Conservation (phyloP, 2,329 filamentous ascomycete genomes). For the Epichloe elymi region DNA sequence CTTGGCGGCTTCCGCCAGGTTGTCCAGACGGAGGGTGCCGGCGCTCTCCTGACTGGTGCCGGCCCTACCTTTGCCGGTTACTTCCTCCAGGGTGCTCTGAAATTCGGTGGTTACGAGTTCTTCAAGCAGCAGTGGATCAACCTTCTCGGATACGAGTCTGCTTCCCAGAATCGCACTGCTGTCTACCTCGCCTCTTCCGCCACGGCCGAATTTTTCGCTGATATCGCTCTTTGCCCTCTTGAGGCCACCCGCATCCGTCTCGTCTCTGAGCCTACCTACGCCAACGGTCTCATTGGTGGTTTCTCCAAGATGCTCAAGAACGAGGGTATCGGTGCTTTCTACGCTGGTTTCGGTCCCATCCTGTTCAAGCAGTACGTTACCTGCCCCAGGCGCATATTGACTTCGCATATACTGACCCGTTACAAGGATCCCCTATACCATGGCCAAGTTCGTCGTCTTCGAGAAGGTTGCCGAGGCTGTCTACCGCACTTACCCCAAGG, state of each 20-base stretch:
- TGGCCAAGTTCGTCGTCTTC: conserved; percentile 91
- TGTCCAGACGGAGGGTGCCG: conserved; percentile 70
- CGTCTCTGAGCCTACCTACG: conserved; percentile 77
- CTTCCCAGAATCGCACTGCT: conserved; percentile 64
- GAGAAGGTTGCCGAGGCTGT: conserved; percentile 72
- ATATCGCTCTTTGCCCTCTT: conserved; percentile 78
- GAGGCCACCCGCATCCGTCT: conserved; percentile 91
- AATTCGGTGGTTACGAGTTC: conserved; percentile 91
- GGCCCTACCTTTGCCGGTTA: conserved; percentile 81
- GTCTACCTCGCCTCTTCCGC: conserved; percentile 66
- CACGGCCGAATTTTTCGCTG: conserved; percentile 55
- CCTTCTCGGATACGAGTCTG: conserved; percentile 62
- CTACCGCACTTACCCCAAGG: conserved; percentile 60
- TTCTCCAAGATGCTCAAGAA: conserved; percentile 73
- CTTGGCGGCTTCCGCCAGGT: conserved; percentile 80
- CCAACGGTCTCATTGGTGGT: conserved; percentile 63
- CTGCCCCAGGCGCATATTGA: neutral
- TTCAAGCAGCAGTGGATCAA: conserved; percentile 91
- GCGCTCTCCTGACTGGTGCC: conserved; percentile 72
- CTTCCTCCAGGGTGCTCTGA: conserved; percentile 88
- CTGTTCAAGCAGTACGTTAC: conserved; percentile 42
- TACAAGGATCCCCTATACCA: conserved; percentile 73
- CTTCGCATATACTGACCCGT: neutral
- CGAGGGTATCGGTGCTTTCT: conserved; percentile 78
- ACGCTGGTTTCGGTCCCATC: conserved; percentile 81